Percentiles rank a stretch among this genome's conserved stretches.
These are phyloP conservation scores for Yamadazyma trypodendri DNA, from an alignment of 1,139 yeast species.

Conservation along the genomic window DNA sequence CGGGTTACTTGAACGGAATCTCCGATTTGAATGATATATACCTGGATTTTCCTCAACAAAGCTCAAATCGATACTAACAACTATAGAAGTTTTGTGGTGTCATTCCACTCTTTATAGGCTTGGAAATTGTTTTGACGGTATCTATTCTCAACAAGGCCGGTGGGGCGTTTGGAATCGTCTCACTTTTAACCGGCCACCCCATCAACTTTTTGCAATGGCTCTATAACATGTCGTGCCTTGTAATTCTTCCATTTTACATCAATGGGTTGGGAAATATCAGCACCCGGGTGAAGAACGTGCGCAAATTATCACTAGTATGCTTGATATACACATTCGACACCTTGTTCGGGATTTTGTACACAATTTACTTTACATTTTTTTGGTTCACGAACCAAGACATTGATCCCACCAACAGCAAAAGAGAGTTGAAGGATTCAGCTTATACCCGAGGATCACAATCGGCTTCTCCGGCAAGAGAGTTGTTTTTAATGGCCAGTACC, in stretches of 20 bases:
- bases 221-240: conserved; percentile 65
- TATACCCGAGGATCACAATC: conserved; percentile 47
- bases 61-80: too few relatives aligned
- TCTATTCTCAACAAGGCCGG: conserved; percentile 86
- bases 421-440: neutral
- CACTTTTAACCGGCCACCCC: conserved; percentile 88
- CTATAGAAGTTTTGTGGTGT: conserved; percentile 52
- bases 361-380: conserved; percentile 66
- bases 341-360: conserved; percentile 61
- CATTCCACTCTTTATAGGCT: conserved; percentile 83
- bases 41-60: too few relatives aligned
- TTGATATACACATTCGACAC: conserved; percentile 69
- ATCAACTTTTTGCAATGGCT: conserved; percentile 82
- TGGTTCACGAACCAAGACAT: conserved; percentile 64
- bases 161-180: conserved; percentile 82
- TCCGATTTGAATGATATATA: neutral
- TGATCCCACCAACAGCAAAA: conserved; percentile 11
- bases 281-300: conserved; percentile 28
- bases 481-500: conserved; percentile 60
- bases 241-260: conserved; percentile 64
- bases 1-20: neutral
- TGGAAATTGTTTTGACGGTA: conserved; percentile 75
- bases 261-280: conserved; percentile 52
- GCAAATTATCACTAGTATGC: conserved; percentile 59
- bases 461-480: conserved; percentile 70